Evolutionary conservation across 2,329 filamentous ascomycete genomes (phyloP), one percentile per base, ranked within the genome.

Genomic region (Xylariaceae sp.): DNA sequence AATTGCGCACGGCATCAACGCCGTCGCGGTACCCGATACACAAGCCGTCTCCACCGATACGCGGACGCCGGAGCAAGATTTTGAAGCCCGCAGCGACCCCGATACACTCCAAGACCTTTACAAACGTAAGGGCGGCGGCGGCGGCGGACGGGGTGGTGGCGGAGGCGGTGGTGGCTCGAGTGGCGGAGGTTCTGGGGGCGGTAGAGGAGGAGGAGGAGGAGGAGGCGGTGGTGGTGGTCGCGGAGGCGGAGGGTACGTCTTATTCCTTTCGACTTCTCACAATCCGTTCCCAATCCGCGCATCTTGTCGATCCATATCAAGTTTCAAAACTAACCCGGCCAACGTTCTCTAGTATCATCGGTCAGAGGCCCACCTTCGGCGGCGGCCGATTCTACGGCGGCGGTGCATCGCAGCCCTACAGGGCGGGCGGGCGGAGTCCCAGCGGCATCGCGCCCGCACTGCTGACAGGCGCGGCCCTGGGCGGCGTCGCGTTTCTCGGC

Each of bases 341-440:
- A n/a, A n/a, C n/a, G n/a, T n/a, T 7, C 11, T 24, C 21, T 24
- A 24, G 21, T 24, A 24, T 24, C 42, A 74, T 71, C 36, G 81
- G 83, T 12, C 63, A 72, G 1, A 52, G 65, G 12, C 78, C 76
- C 3, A 44, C 54, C 1, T 87, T 73, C 52, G 81, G 78, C 31
- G 77, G 78, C 26, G 80, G 81, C 6, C 52, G 57, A 36, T 85
- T 73, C 59, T 88, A 88, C 54, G 73, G 74, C 26, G 83, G 83
- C 34, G 85, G 85, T 34, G 72, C 78, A 0, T 44, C 65, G 3
- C 55, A 58, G 1, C 83, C 85, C 2, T 90, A 85, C 61, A 44
- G 52, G 2, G 49, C 83, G 2, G 82, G 81, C 5, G n/a, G 27
- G 0, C 43, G 40, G 1, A 71, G 68, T 1, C 59, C 68, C 3